Evolutionary conservation across 2,329 filamentous ascomycete species (phyloP).

Genomic region (Davidsoniella australis): DNA sequence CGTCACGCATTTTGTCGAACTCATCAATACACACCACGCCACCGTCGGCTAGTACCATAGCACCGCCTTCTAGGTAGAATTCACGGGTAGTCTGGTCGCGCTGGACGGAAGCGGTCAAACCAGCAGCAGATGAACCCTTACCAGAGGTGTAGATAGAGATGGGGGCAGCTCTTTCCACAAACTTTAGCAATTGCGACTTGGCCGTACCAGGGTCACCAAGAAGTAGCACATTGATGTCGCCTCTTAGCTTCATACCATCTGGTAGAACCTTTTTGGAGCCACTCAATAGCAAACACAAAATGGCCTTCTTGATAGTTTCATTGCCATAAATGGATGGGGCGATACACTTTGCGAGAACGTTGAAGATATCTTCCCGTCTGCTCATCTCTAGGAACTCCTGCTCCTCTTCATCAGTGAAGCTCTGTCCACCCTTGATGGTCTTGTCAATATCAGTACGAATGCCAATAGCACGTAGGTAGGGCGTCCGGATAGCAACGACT

Average conservation of each 20-base stretch:
- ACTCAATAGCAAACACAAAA: slow-evolving; percentile 80
- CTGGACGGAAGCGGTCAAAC: slow-evolving; percentile 93
- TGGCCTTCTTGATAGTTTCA: slow-evolving; percentile 89
- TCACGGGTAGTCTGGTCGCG: slow-evolving; percentile 81
- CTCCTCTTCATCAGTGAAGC: slow-evolving; percentile 89
- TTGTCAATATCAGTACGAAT: slow-evolving; percentile 84
- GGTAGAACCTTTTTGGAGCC: slow-evolving; percentile 96
- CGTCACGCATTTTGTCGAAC: slow-evolving; percentile 99
- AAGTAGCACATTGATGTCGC: slow-evolving; percentile 93
- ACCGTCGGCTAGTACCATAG: slow-evolving; percentile 93
- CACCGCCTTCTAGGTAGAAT: slow-evolving; percentile 94
- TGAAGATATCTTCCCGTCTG: slow-evolving; percentile 79
- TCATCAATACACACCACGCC: slow-evolving; percentile 98
- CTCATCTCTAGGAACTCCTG: slow-evolving; percentile 91
- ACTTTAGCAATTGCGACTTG: slow-evolving; percentile 93
- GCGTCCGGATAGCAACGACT: slow-evolving; percentile 87
- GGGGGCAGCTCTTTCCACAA: slow-evolving; percentile 88
- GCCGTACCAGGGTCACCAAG: slow-evolving; percentile 96
- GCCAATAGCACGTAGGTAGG: slow-evolving; percentile 82
- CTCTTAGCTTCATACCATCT: slow-evolving; percentile 92
- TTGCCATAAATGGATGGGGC: slow-evolving; percentile 97
- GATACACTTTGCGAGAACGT: slow-evolving; percentile 76
- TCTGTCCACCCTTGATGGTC: slow-evolving; percentile 64
- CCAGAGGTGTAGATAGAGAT: slow-evolving; percentile 98
- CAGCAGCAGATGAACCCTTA: slow-evolving; percentile 91